Conservation (phyloP, 495 filamentous ascomycete species). For the Xylaria telfairii region DNA sequence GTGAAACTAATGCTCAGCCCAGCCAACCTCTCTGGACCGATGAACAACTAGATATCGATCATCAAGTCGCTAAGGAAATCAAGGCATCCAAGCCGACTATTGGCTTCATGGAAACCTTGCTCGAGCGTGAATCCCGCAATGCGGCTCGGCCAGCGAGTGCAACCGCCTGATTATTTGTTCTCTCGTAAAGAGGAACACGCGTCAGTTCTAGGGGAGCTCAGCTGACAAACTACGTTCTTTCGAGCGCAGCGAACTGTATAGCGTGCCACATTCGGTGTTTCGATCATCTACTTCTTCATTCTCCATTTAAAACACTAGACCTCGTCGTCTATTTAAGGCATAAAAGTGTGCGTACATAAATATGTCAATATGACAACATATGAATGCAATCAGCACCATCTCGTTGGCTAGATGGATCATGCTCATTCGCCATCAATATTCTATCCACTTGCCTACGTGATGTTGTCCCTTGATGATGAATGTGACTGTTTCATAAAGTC, state of each 20-base stretch:
- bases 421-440: conserved; percentile 34
- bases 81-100: conserved; percentile 46
- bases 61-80: conserved; percentile 56
- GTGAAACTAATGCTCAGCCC: conserved; percentile 63
- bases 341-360: conserved; percentile 13
- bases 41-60: conserved; percentile 75
- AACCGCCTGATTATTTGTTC: conserved; percentile 30
- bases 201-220: conserved; percentile 39
- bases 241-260: conserved; percentile 33
- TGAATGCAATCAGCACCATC: conserved; percentile 41
- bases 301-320: conserved; percentile 13
- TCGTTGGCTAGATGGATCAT: conserved; percentile 36
- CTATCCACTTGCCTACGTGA: conserved; percentile 6
- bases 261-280: conserved; percentile 1
- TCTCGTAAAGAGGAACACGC: conserved; percentile 19
- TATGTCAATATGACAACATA: conserved; percentile 22
- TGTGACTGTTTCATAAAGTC: not conserved
- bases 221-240: conserved; percentile 43
- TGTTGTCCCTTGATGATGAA: not conserved
- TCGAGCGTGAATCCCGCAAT: conserved; percentile 43
- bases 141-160: conserved; percentile 30
- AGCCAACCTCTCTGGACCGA: conserved; percentile 82
- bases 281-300: conserved; percentile 24
- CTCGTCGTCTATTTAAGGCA: conserved; percentile 18
- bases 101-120: conserved; percentile 45